Percentiles rank a stretch among this genome's conserved stretches.
phyloP scores from a whole-genome alignment of 1,284 basidiomycete species.

The Malassezia furfur region DNA sequence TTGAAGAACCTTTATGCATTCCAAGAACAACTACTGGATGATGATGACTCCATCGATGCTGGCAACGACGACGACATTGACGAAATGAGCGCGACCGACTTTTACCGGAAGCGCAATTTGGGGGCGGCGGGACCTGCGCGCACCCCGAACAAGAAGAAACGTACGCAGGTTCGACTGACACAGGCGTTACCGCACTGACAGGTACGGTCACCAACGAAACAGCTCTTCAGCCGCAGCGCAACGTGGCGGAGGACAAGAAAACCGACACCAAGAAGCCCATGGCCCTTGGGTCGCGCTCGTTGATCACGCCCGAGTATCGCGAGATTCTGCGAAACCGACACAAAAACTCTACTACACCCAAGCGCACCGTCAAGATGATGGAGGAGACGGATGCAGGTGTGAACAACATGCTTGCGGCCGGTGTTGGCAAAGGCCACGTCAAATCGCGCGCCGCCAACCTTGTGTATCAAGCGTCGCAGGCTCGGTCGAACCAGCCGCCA shows the following conservation, averaged over 20 bases:
- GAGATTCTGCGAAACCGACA: constrained; percentile 49
- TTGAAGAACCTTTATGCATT: constrained; percentile 42
- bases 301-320: constrained; percentile 49
- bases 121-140: constrained; percentile 8
- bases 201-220: constrained; percentile 43
- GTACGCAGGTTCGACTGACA: background rate
- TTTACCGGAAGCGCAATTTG: background rate
- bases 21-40: constrained; percentile 24
- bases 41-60: constrained; percentile 19
- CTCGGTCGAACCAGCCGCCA: constrained; percentile 5
- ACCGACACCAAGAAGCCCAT: constrained; percentile 22
- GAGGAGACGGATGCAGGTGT: constrained; percentile 46
- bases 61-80: constrained; percentile 11
- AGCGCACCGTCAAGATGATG: constrained; percentile 50
- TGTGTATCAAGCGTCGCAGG: constrained; percentile 2
- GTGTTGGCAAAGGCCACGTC: constrained; percentile 30
- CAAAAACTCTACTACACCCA: constrained; percentile 49
- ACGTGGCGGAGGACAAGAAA: background rate
- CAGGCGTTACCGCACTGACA: constrained; percentile 26
- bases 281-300: constrained; percentile 29
- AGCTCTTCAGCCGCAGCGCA: constrained; percentile 29
- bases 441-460: constrained; percentile 26
- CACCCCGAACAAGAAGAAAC: constrained; percentile 2
- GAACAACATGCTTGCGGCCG: constrained; percentile 47
- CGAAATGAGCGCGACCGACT: constrained; percentile 9